Conservation (phyloP, 257 asterid species). For the Schizonepeta tenuifolia region DNA sequence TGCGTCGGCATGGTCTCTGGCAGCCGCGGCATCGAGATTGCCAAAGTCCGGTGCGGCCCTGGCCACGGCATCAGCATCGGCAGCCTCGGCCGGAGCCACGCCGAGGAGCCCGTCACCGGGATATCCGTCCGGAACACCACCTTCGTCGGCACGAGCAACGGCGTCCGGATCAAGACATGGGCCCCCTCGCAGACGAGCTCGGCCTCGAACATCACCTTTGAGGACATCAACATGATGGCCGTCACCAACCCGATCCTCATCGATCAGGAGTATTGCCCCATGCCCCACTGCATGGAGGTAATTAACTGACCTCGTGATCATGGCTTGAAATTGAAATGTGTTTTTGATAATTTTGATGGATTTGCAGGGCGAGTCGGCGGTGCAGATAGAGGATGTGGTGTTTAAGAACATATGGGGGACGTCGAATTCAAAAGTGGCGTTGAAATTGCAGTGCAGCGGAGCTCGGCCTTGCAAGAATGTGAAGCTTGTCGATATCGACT, state of each 20-base stretch:
- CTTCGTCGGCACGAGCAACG: slow-evolving; percentile 56
- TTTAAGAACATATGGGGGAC: slow-evolving; percentile 64
- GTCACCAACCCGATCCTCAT: slow-evolving; percentile 65
- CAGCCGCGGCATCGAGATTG: slow-evolving; percentile 46
- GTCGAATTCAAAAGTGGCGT: slow-evolving; percentile 53
- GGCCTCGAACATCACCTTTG: slow-evolving; percentile 49
- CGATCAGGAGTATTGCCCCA: slow-evolving; percentile 71
- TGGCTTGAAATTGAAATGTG: too few relatives aligned
- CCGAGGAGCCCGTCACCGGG: slow-evolving; percentile 42
- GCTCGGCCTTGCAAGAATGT: slow-evolving; percentile 56
- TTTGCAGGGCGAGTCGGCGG: slow-evolving; percentile 44
- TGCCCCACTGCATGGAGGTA: slow-evolving; percentile 41
- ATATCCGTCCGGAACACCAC: slow-evolving; percentile 48
- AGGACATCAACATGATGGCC: slow-evolving; percentile 50
- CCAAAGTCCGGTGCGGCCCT: slow-evolving; percentile 60
- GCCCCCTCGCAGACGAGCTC: slow-evolving; percentile 42
- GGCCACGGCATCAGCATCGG: slow-evolving; percentile 85
- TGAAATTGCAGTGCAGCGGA: slow-evolving; percentile 53
- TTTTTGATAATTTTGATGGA: background rate
- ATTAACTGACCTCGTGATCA: too few relatives aligned
- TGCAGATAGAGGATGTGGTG: slow-evolving; percentile 59
- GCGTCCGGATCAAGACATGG: slow-evolving; percentile 79
- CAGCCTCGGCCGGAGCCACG: slow-evolving; percentile 52
- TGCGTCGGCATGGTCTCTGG: slow-evolving; percentile 74
- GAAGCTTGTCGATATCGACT: slow-evolving; percentile 48